Evolutionary conservation across 2,329 filamentous ascomycete species (phyloP), one percentile per base, ranked within the genome.

Genomic region (Penicillium paneum): DNA sequence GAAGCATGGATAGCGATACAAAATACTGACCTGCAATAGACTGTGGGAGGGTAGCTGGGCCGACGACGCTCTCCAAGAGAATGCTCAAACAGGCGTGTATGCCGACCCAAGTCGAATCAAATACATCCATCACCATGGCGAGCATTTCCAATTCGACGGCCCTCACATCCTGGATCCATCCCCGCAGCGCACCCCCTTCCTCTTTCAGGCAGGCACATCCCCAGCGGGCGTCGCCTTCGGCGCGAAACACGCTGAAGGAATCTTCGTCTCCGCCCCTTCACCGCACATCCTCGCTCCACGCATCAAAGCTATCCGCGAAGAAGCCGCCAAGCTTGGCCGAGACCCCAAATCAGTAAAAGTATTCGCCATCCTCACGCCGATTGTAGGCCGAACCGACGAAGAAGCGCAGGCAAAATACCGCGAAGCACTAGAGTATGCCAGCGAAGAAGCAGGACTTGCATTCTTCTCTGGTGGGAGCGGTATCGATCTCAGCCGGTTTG

Each of bases 141-240:
- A 61, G 39, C 66, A 71, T 54, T 71, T 70, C 58, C 65, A 67
- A 26, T 49, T 49, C 28, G 46, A 49, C 28, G 71, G 71, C 1
- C 71, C 71, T 1, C 68, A 67, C 42, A 63, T 71, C n/a, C 62
- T 66, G 1, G 67, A 72, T 17, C 73, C 73, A 4, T 72, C 72
- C 1, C 67, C 65, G 3, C 74, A 76, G 53, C 62, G 74, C 1
- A 75, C 73, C 1, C 73, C 73, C 0, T 74, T 74, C 46, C 53
- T 76, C 7, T 69, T 76, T n/a, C 72, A 75, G 56, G 73, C 73
- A 10, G 73, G 73, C 6, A 51, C 39, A 21, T 51, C 48, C 1
- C 24, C 48, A 28, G 48, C 40, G 3, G 48, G 48, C 2, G n/a
- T 44, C 3, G 31, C 48, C 8, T 51, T 51, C 32, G 48, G 40